Evolutionary conservation across 306 rosid genomes (phyloP), one percentile per base, ranked within the genome.

Genomic region (Castanea crenata): DNA sequence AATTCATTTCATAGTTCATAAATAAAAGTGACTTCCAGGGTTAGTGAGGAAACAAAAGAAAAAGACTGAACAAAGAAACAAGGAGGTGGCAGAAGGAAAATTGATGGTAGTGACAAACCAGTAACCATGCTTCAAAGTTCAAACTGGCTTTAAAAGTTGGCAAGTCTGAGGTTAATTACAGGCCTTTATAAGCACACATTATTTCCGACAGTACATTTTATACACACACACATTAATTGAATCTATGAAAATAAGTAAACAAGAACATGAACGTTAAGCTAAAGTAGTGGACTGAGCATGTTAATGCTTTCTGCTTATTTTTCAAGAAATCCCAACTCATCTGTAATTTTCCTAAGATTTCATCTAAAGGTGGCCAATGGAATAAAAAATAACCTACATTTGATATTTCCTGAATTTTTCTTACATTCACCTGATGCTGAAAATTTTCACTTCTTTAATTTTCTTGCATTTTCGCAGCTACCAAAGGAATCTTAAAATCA

Each of bases 391-490:
- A 55, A 29, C 79, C 23, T 25, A 25, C 27, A 70, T 77, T 55
- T 78, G 34, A 31, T 31, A 12, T 20, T 25, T 34, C 44, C 19
- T 32, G 46, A 44, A 35, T 51, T 41, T 69, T 62, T 55, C 31
- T 56, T 56, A 69, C 83, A 57, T 58, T 78, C 78, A 65, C 6
- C 57, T 73, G 44, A 62, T 54, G 65, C 55, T 68, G 54, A 79
- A 38, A 68, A 74, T 67, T 74, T 25, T 19, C 74, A 51, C 54
- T 8, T 20, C 11, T 31, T 55, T 84, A 69, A 77, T 74, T 18
- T 34, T 62, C 55, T 58, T 12, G 49, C 67, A 58, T 34, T 34
- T 49, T 32, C 41, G 6, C 41, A 35, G 41, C 41, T 35, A 35
- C 41, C 41, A 6, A 35, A 35, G 2, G 1, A 35, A 35, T 35